Conservation (phyloP, 1,139 yeast species). For the Zygoascus hellenicus region DNA sequence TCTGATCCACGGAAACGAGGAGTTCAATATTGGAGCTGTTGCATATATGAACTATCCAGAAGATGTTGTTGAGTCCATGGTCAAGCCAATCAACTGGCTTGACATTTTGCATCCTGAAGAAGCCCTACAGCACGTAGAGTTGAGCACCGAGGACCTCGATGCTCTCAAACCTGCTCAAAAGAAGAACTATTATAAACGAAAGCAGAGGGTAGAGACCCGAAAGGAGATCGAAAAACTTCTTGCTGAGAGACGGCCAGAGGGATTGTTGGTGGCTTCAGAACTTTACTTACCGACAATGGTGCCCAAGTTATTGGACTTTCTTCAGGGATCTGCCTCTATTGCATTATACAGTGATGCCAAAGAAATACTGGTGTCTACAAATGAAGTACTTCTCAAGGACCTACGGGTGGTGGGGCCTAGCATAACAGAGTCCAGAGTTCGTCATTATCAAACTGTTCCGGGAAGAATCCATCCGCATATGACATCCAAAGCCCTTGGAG, state of each 20-base stretch:
- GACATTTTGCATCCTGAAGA: slow-evolving; percentile 77
- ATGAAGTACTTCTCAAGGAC: slow-evolving; percentile 61
- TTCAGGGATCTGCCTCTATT: slow-evolving; percentile 86
- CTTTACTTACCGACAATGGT: slow-evolving; percentile 63
- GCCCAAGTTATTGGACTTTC: slow-evolving; percentile 52
- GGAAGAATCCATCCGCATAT: slow-evolving; percentile 93
- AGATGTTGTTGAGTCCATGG: slow-evolving; percentile 46
- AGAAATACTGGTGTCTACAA: slow-evolving; percentile 68
- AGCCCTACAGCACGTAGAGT: slow-evolving; percentile 46
- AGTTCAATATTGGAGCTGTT: slow-evolving; percentile 70
- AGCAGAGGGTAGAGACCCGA: slow-evolving; percentile 48
- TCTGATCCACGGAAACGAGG: slow-evolving; percentile 86
- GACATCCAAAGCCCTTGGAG: slow-evolving; percentile 94
- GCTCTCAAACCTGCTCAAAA: slow-evolving; percentile 55
- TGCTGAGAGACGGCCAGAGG: slow-evolving; percentile 63
- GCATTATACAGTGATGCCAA: slow-evolving; percentile 77
- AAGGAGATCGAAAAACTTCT: slow-evolving; percentile 45
- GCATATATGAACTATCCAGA: slow-evolving; percentile 55
- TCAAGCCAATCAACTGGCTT: slow-evolving; percentile 68
- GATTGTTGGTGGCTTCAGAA: slow-evolving; percentile 65
- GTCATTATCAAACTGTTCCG: slow-evolving; percentile 86
- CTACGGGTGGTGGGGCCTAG: slow-evolving; percentile 76
- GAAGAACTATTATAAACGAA: slow-evolving; percentile 62
- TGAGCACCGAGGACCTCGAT: slow-evolving; percentile 42
- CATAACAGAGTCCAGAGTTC: slow-evolving; percentile 72